Base-by-base conservation (phyloP, 805 yeast genomes). In the Candida manassasensis region DNA sequence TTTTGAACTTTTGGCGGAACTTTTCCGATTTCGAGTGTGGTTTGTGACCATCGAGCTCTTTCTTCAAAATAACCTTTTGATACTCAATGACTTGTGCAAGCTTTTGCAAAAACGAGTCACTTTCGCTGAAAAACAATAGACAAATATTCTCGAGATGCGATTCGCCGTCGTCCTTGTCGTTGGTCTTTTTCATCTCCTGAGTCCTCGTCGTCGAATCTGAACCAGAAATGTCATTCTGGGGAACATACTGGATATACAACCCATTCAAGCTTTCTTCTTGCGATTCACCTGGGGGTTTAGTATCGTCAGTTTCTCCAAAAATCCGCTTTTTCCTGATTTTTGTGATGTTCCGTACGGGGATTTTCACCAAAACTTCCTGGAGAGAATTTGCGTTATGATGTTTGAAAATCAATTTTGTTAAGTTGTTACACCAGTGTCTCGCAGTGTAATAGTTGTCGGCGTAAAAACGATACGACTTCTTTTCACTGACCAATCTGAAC, bases 371-470 rank as follows among this genome's bases (percentile, higher is more conserved):
- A 10, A 86, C 93, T 40, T 81, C 80, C 45, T 81, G 81, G 10
- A 80, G 81, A 16, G 71, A 66, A 53, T 85, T 84, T 36, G 83
- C 70, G 27, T 82, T 71, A 1, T 88, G 70, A 13, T 56, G 44
- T 35, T 56, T 58, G 58, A 90, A 90, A 2, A 86, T 77, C 35
- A 81, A 81, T 48, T 84, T 86, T 44, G 83, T 84, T 29, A 90
- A 57, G 7, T 72, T 61, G 35, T 80, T 78, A 30, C 76, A 80
- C 97, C 97, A 90, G 12, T 80, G 73, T 39, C 84, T 70, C 0
- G 97, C 97, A 5, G 81, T 63, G 41, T 70, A 77, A 11, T 74
- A 59, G 16, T 82, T 78, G 49, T 89, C 96, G 2, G 94, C 84
- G 42, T 73, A 71, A 46, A 89, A 83, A 27, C 71, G 68, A 54